These are phyloP conservation scores for Pythium monospermum DNA, from an alignment of 352 stramenopile species.

Conservation along the genomic window DNA sequence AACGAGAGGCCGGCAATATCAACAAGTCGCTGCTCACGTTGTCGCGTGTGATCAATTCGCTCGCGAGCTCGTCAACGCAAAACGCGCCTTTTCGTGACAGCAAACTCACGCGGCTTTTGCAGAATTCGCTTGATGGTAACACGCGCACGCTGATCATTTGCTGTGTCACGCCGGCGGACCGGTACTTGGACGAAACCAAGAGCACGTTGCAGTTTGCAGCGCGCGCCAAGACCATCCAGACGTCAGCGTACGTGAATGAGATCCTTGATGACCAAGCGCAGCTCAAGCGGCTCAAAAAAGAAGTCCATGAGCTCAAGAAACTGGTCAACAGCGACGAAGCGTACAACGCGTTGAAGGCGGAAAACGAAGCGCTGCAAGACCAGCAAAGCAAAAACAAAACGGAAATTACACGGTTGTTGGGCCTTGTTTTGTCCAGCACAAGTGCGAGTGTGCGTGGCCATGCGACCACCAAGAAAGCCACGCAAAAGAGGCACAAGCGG, in stretches of 20 bases:
- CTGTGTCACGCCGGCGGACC: conserved; percentile 71
- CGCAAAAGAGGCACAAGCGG: conserved; percentile 36
- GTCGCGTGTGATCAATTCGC: conserved; percentile 91
- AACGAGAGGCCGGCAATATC: conserved; percentile 96
- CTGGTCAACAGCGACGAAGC: conserved; percentile 43
- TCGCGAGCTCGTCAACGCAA: conserved; percentile 33
- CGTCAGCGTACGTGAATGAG: conserved; percentile 80
- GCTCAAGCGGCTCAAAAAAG: conserved; percentile 60
- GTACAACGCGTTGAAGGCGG: conserved; percentile 53
- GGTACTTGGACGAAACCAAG: conserved; percentile 77
- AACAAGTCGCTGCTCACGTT: conserved; percentile 96
- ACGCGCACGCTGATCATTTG: conserved; percentile 90
- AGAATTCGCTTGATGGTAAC: conserved; percentile 89
- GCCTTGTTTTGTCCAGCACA: conserved; percentile 55
- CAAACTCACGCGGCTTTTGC: conserved; percentile 90
- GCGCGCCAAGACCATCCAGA: conserved; percentile 88
- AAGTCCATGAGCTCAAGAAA: conserved; percentile 66
- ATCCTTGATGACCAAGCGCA: conserved; percentile 90
- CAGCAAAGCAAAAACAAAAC: conserved; percentile 53
- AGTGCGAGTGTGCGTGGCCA: conserved; percentile 19
- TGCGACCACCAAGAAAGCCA: conserved; percentile 18
- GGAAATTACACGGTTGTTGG: conserved; percentile 50
- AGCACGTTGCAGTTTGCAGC: conserved; percentile 92
- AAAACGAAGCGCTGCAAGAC: conserved; percentile 61
- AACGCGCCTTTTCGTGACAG: conserved; percentile 85